phyloP scores from a whole-genome alignment of 2,329 filamentous ascomycete species.

The Diaporthe helianthi region DNA sequence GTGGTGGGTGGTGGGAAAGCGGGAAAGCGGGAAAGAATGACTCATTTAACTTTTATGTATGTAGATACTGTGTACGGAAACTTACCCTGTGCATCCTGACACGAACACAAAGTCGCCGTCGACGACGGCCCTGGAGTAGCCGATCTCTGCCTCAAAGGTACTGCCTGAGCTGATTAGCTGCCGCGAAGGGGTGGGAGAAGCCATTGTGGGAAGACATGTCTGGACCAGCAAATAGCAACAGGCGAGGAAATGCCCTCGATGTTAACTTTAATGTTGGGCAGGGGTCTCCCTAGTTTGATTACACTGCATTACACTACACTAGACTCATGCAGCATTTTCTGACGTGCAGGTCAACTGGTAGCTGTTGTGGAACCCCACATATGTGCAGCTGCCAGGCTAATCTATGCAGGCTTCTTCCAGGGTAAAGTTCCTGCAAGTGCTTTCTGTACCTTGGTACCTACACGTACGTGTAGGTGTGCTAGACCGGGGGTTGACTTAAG shows the following conservation, averaged over 20 bases:
- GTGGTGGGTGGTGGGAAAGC: no score
- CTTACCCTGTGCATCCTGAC: slow-evolving; percentile 61
- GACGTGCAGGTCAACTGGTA: slow-evolving; percentile 12
- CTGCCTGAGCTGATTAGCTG: slow-evolving; percentile 56
- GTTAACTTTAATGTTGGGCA: not conserved
- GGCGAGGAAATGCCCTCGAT: no score
- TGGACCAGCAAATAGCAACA: not conserved
- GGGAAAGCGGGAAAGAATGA: not conserved
- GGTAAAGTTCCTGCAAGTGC: not conserved
- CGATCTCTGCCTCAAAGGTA: slow-evolving; percentile 59
- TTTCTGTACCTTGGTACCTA: no score
- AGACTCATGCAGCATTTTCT: not conserved
- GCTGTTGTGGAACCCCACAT: slow-evolving; percentile 10
- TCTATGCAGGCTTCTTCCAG: no score
- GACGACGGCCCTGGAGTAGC: slow-evolving; percentile 62
- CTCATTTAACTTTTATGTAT: not conserved
- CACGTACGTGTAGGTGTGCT: no score
- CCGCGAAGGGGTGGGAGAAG: slow-evolving; percentile 23
- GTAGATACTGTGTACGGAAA: no score
- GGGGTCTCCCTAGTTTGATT: not conserved
- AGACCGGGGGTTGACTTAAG: no score
- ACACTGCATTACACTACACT: no score
- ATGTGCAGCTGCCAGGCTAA: not conserved
- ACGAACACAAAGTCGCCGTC: slow-evolving; percentile 58
- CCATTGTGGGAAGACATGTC: not conserved